Percentiles rank a stretch among this genome's conserved stretches.
phyloP scores from a whole-genome alignment of 2,329 filamentous ascomycete genomes.

The Orbilia ellipsospora region DNA sequence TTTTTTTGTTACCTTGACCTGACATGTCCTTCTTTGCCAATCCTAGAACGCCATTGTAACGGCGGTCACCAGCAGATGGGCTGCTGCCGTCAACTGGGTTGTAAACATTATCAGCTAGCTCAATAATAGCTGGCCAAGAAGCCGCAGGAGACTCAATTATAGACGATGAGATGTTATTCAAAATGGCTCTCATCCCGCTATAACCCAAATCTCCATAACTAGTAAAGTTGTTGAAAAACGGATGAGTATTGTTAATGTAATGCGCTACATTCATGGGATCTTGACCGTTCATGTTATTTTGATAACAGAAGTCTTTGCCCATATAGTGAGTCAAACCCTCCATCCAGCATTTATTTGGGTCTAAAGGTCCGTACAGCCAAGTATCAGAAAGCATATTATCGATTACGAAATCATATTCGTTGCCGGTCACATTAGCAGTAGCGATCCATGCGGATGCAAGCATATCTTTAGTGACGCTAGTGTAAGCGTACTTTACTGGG shows the following conservation, averaged over 20 bases:
- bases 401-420: slow-evolving; percentile 24
- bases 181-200: slow-evolving; percentile 14
- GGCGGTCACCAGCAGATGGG: neutral
- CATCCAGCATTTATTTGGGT: slow-evolving; percentile 27
- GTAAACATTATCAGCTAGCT: slow-evolving; percentile 38
- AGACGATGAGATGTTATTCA: slow-evolving; percentile 11
- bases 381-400: slow-evolving; percentile 44
- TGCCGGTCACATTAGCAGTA: slow-evolving; percentile 21
- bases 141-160: slow-evolving; percentile 5
- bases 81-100: neutral
- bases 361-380: slow-evolving; percentile 40
- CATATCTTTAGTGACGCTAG: neutral
- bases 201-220: slow-evolving; percentile 14
- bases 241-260: neutral
- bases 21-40: slow-evolving; percentile 23
- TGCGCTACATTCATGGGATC: slow-evolving; percentile 7
- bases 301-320: too few relatives aligned
- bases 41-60: slow-evolving; percentile 37
- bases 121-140: slow-evolving; percentile 24
- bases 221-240: slow-evolving; percentile 31
- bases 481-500: slow-evolving; percentile 7
- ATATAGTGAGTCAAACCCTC: neutral
- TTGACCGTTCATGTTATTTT: neutral
- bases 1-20: slow-evolving; percentile 19
- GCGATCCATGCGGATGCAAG: slow-evolving; percentile 33